phyloP scores from a whole-genome alignment of 1,284 basidiomycete genomes.

The Ustilago xerochloae region DNA sequence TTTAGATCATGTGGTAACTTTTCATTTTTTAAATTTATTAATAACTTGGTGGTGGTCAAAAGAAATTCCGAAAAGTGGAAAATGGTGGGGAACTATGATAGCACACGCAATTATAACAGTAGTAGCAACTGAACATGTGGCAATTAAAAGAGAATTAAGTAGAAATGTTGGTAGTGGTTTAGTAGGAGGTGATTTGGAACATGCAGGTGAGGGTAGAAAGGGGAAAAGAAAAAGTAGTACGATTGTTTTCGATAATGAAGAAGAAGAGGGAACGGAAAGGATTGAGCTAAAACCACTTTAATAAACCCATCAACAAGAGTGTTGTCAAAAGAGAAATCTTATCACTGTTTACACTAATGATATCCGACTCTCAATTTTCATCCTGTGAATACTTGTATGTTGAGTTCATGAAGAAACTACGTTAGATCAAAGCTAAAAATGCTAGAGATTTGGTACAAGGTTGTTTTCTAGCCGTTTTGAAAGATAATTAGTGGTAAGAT shows the following conservation, averaged over 20 bases:
- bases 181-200: constrained; percentile 12
- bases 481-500: no score
- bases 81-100: constrained; percentile 73
- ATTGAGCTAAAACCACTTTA: constrained; percentile 22
- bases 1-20: constrained; percentile 90
- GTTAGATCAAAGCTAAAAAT: no score
- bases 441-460: no score
- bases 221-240: background rate
- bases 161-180: constrained; percentile 26
- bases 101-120: constrained; percentile 80
- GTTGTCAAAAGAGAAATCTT: background rate
- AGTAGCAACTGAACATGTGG: constrained; percentile 84
- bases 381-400: no score
- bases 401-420: no score
- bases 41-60: constrained; percentile 91
- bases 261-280: constrained; percentile 5
- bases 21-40: constrained; percentile 88
- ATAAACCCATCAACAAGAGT: background rate
- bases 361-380: no score
- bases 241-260: constrained; percentile 17
- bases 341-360: no score
- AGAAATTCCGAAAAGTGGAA: constrained; percentile 78
- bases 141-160: constrained; percentile 88
- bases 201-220: background rate
- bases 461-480: no score